Percentiles rank a stretch among this genome's conserved stretches.
Conservation (phyloP, 352 stramenopile species). For the Discostella stelligera region DNA sequence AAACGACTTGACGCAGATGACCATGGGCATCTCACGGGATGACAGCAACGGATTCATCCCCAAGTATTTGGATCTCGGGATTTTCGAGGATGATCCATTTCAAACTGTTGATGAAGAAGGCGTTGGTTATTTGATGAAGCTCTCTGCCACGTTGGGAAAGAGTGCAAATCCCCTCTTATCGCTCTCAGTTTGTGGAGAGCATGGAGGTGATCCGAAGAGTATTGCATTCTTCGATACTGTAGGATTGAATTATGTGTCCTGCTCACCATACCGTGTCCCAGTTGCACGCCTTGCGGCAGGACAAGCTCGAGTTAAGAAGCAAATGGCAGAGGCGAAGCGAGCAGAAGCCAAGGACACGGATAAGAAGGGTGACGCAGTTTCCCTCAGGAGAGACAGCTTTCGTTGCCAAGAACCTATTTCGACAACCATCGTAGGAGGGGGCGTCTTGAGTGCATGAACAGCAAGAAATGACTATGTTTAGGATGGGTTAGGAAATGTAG, state of each 20-base stretch:
- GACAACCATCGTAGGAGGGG: background rate
- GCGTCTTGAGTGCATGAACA: background rate
- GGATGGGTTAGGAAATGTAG: background rate
- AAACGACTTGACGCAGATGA: constrained; percentile 86
- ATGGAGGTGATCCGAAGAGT: constrained; percentile 82
- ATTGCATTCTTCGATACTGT: constrained; percentile 82
- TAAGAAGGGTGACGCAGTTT: background rate
- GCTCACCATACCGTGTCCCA: constrained; percentile 81
- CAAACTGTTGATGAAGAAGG: constrained; percentile 81
- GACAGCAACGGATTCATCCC: constrained; percentile 81
- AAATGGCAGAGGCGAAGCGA: constrained; percentile 35
- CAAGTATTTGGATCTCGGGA: constrained; percentile 77
- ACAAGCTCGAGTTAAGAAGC: constrained; percentile 58
- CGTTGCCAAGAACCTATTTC: background rate
- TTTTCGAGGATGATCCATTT: constrained; percentile 83
- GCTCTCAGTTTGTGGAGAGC: constrained; percentile 84
- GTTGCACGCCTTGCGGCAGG: constrained; percentile 77
- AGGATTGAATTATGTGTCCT: constrained; percentile 83
- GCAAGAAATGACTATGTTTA: background rate
- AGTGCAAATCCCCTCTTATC: constrained; percentile 60
- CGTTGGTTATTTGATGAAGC: constrained; percentile 76
- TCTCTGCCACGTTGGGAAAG: constrained; percentile 55
- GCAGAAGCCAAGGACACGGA: background rate
- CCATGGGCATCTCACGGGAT: constrained; percentile 83
- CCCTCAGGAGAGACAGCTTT: constrained; percentile 7